Evolutionary conservation across 139 green algal genomes (phyloP).

Genomic region (Chlorella vulgaris): DNA sequence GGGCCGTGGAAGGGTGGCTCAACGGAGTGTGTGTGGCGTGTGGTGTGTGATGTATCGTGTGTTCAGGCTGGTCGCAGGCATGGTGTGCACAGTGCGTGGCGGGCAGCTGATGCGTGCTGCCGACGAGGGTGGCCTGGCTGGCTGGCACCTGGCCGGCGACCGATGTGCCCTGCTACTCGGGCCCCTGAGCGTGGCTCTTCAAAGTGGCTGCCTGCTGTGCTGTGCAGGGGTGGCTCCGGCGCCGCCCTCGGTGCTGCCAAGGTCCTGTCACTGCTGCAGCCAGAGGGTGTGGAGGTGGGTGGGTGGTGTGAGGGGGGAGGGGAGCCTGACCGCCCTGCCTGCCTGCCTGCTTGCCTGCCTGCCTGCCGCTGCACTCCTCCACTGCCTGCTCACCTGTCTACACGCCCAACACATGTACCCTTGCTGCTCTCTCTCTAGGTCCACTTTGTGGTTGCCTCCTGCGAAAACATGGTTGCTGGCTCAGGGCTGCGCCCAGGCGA

Average conservation of each 20-base stretch:
- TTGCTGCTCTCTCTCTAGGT: constrained; percentile 48
- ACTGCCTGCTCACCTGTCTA: background rate
- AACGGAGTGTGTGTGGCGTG: too few relatives aligned
- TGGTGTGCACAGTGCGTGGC: too few relatives aligned
- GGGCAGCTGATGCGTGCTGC: too few relatives aligned
- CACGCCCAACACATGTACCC: background rate
- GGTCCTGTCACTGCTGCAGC: constrained; percentile 71
- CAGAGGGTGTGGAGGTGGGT: constrained; percentile 70
- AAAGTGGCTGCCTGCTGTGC: too few relatives aligned
- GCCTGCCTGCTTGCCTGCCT: background rate
- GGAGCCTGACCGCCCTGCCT: too few relatives aligned
- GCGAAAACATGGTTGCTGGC: constrained; percentile 98
- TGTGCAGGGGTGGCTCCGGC: constrained; percentile 78
- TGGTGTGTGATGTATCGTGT: too few relatives aligned
- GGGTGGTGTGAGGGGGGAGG: background rate
- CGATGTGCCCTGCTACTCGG: too few relatives aligned
- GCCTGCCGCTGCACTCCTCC: background rate
- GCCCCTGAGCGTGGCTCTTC: too few relatives aligned
- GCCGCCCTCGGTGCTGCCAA: constrained; percentile 86
- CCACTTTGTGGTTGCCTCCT: constrained; percentile 95
- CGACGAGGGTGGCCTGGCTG: too few relatives aligned
- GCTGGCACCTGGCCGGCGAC: too few relatives aligned
- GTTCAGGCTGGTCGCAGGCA: too few relatives aligned
- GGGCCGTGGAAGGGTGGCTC: too few relatives aligned
- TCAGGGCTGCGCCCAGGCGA: constrained; percentile 91